A percentile compares a stretch with the other conserved stretches of the same genome.
phyloP scores from a whole-genome alignment of 2,329 filamentous ascomycete species.

The Thyridium curvatum region DNA sequence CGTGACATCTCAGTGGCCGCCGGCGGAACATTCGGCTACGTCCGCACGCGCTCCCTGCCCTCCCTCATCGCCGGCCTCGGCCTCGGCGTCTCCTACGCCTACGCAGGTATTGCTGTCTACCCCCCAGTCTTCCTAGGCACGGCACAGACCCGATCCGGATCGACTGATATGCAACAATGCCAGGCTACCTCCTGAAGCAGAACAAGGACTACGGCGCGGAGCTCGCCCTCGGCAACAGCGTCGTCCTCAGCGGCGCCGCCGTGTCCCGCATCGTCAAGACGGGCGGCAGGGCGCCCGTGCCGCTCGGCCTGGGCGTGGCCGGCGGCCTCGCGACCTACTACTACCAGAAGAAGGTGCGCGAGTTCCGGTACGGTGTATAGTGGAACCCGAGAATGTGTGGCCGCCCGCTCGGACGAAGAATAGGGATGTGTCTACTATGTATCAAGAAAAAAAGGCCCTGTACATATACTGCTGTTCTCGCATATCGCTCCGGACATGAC shows the following conservation, averaged over 20 bases:
- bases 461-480: no score
- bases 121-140: neutral
- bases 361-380: conserved; percentile 31
- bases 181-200: conserved; percentile 32
- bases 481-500: no score
- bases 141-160: neutral
- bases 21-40: conserved; percentile 23
- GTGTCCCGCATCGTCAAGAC: conserved; percentile 31
- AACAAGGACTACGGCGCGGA: conserved; percentile 36
- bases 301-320: conserved; percentile 22
- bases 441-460: no score
- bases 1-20: conserved; percentile 16
- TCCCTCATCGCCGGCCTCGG: conserved; percentile 25
- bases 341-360: conserved; percentile 33
- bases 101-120: conserved; percentile 14
- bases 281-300: conserved; percentile 25
- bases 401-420: no score
- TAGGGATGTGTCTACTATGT: no score
- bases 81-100: conserved; percentile 22
- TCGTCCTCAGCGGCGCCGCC: conserved; percentile 28
- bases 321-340: conserved; percentile 30
- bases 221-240: conserved; percentile 31
- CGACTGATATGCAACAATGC: neutral
- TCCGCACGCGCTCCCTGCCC: conserved; percentile 20
- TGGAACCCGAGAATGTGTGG: no score